These are phyloP conservation scores for Taiozyma sp. DNA, from an alignment of 1,139 yeast genomes.

Conservation along the genomic window DNA sequence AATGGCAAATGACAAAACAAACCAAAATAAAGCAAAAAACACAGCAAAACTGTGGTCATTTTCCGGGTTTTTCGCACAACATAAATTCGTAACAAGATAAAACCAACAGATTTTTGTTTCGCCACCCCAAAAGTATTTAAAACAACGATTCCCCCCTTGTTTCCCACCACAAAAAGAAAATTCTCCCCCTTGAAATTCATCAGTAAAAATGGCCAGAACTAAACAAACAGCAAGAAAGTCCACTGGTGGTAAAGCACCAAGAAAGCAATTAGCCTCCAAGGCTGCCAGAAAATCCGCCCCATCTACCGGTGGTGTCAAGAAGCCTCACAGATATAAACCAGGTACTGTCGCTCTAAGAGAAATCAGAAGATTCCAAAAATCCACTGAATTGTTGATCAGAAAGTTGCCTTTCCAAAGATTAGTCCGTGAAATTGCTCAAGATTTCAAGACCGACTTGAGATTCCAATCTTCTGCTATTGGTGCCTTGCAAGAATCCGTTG, in stretches of 20 bases:
- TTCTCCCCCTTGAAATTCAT: background rate
- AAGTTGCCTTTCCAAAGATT: conserved; percentile 98
- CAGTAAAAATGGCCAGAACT: conserved; percentile 82
- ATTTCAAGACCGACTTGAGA: conserved; percentile 95
- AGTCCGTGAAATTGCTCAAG: conserved; percentile 97
- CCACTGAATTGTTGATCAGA: conserved; percentile 94
- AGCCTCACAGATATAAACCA: conserved; percentile 99
- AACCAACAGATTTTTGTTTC: background rate
- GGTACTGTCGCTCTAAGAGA: conserved; percentile 99
- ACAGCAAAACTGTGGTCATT: background rate
- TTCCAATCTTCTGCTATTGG: conserved; percentile 98
- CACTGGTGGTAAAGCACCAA: conserved; percentile 99
- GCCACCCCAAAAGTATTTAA: background rate
- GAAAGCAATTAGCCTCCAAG: conserved; percentile 98
- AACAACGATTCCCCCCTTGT: background rate
- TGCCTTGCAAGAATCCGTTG: conserved; percentile 97
- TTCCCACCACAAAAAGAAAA: background rate
- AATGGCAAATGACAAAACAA: background rate
- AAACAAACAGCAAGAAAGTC: conserved; percentile 98
- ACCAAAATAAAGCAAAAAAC: background rate
- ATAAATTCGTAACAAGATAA: background rate
- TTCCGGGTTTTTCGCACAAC: background rate
- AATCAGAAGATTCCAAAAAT: conserved; percentile 98
- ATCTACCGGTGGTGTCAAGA: conserved; percentile 98
- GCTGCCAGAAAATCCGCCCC: conserved; percentile 99